phyloP scores from a whole-genome alignment of 495 filamentous ascomycete genomes.

The Tuber indicum region DNA sequence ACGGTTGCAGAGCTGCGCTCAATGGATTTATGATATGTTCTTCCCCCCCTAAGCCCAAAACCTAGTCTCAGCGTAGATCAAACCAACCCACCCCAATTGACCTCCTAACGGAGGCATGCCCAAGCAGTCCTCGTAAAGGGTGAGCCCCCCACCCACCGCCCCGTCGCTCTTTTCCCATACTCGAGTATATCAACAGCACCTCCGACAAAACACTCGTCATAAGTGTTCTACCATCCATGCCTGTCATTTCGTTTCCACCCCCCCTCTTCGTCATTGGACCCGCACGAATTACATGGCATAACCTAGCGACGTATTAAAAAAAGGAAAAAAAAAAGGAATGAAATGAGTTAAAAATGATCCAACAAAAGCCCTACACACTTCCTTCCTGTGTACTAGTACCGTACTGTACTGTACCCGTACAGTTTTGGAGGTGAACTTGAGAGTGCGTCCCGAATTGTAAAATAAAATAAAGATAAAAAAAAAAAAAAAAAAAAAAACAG shows the following conservation, averaged over 20 bases:
- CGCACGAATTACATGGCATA: slow-evolving; percentile 3
- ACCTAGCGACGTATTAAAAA: neutral
- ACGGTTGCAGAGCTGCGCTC: neutral
- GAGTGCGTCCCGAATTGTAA: neutral
- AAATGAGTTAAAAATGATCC: neutral
- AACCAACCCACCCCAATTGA: slow-evolving; percentile 22
- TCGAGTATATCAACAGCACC: slow-evolving; percentile 13
- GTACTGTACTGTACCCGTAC: neutral
- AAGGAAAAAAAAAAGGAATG: neutral
- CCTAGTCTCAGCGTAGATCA: slow-evolving; percentile 25
- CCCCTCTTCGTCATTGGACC: slow-evolving; percentile 1
- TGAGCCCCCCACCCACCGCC: slow-evolving; percentile 28
- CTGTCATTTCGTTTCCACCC: slow-evolving; percentile 2
- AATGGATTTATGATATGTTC: neutral
- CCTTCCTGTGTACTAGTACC: too few species aligned
- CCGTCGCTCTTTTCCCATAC: slow-evolving; percentile 31
- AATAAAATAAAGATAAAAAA: neutral
- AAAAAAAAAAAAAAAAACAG: neutral
- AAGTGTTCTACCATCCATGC: neutral
- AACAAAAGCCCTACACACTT: neutral
- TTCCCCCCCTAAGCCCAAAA: slow-evolving; percentile 24
- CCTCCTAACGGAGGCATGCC: slow-evolving; percentile 12
- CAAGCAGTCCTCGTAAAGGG: neutral
- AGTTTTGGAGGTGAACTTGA: neutral
- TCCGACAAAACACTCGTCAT: slow-evolving; percentile 27